Evolutionary conservation across 768 basidiomycete genomes (phyloP), one percentile per base, ranked within the genome.

Genomic region (Dacryopinax spathularia): DNA sequence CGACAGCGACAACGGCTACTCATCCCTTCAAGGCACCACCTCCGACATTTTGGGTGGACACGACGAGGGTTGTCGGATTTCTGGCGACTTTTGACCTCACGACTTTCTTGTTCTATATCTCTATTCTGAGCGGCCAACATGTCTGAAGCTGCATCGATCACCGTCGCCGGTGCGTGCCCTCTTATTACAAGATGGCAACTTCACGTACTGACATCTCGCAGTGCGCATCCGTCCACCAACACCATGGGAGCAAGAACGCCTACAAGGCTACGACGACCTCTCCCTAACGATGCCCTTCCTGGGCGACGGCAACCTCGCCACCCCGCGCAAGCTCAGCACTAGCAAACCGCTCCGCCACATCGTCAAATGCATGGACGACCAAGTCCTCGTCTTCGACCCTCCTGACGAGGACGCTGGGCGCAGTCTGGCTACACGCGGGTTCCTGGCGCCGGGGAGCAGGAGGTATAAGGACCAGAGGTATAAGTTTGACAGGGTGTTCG

Each of bases 401-500:
- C 88, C 91, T 65, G 92, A 96, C 75, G 86, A 86, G 73, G 89
- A 94, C 76, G 82, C 78, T 66, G 81, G 87, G 29, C 80, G 81
- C 36, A 83, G 89, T 0, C 92, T 94, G 73, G 80, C 88, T 65
- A 89, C 91, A 72, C 82, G 89, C 16, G 90, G 91, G 7, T 91
- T 91, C 69, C 69, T 90, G 68, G 88, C 88, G 35, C 88, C 89
- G 0, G 87, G 91, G 44, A 89, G 89, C 41, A 93, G 92, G 73
- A 83, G 94, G 66, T 94, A 95, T 79, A 97, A 97, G 74, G 93
- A 98, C 76, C 87, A 87, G 72, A 82, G 94, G 67, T 99, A 96
- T 76, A 91, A 95, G 81, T 99, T 98, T 73, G 96, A 99, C 75
- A 83, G 81, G 62, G 93, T 99, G 37, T 95, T 96, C 71, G 81